phyloP scores from a whole-genome alignment of 2,329 filamentous ascomycete genomes.

The Aspergillus tanneri region DNA sequence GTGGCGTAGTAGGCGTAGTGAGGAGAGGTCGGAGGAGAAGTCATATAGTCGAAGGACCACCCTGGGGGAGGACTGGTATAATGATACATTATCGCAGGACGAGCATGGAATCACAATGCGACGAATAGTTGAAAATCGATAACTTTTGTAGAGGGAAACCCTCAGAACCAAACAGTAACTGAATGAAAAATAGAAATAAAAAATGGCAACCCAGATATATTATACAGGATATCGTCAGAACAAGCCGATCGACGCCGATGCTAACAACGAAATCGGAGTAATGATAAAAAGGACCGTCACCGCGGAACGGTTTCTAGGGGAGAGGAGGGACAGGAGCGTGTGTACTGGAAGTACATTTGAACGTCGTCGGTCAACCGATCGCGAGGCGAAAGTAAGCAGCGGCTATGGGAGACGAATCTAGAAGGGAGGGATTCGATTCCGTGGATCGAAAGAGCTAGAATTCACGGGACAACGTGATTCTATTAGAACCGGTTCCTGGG shows the following conservation, averaged over 20 bases:
- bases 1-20: conserved; percentile 55
- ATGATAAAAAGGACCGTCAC: conserved; percentile 40
- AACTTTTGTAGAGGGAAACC: conserved; percentile 18
- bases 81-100: conserved; percentile 46
- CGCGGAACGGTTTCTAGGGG: conserved; percentile 44
- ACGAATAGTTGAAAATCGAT: conserved; percentile 16
- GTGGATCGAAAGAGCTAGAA: conserved; percentile 3
- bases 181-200: conserved; percentile 19
- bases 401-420: conserved; percentile 11
- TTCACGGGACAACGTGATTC: conserved; percentile 5
- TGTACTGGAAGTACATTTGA: conserved; percentile 47
- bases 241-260: conserved; percentile 36
- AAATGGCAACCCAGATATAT: conserved; percentile 40
- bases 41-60: conserved; percentile 52
- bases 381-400: conserved; percentile 16
- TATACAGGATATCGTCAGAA: conserved; percentile 47
- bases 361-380: conserved; percentile 34
- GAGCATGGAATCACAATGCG: conserved; percentile 29
- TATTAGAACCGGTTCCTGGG: conserved; percentile 7
- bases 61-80: conserved; percentile 48
- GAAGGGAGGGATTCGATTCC: conserved; percentile 4
- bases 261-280: conserved; percentile 24
- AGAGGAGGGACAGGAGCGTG: conserved; percentile 39
- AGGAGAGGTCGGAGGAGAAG: conserved; percentile 52
- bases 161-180: conserved; percentile 17